Conservation (phyloP, 352 stramenopile species). For the Pythium myriotylum region DNA sequence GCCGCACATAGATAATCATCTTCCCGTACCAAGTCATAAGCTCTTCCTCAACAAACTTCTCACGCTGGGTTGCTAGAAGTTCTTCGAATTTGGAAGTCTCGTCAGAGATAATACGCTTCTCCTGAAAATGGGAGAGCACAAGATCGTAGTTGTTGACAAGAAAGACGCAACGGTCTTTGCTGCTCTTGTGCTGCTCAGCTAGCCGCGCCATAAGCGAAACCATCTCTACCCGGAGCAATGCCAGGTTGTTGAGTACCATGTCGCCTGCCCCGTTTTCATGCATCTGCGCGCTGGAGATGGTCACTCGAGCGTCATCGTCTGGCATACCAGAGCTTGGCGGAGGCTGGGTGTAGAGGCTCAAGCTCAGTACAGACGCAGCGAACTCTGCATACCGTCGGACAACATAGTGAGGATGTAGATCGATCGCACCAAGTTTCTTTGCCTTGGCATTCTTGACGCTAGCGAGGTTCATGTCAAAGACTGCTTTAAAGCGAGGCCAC, state of each 20-base stretch:
- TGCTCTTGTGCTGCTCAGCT: conserved; percentile 89
- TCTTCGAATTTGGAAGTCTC: conserved; percentile 96
- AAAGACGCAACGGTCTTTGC: conserved; percentile 97
- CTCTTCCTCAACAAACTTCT: conserved; percentile 98
- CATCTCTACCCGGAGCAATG: conserved; percentile 80
- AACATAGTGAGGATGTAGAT: conserved; percentile 97
- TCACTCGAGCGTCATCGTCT: conserved; percentile 34
- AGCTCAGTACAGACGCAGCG: conserved; percentile 93
- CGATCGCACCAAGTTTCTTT: conserved; percentile 91
- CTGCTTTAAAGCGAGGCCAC: conserved; percentile 96
- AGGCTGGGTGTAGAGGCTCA: conserved; percentile 79
- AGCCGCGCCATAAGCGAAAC: conserved; percentile 81
- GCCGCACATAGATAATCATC: conserved; percentile 98
- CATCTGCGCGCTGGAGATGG: conserved; percentile 69
- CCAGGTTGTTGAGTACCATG: conserved; percentile 95
- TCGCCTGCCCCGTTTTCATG: conserved; percentile 86
- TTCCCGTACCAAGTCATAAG: conserved; percentile 92
- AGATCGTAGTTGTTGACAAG: conserved; percentile 99
- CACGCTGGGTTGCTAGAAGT: conserved; percentile 90
- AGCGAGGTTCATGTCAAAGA: conserved; percentile 96
- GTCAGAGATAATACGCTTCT: conserved; percentile 92
- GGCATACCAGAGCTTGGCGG: conserved; percentile 16
- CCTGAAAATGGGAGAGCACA: conserved; percentile 95
- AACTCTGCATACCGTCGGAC: conserved; percentile 97
- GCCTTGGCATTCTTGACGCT: conserved; percentile 89